Evolutionary conservation across 1,284 basidiomycete species (phyloP), one percentile per base, ranked within the genome.

Genomic region (Trichosporon asahii): DNA sequence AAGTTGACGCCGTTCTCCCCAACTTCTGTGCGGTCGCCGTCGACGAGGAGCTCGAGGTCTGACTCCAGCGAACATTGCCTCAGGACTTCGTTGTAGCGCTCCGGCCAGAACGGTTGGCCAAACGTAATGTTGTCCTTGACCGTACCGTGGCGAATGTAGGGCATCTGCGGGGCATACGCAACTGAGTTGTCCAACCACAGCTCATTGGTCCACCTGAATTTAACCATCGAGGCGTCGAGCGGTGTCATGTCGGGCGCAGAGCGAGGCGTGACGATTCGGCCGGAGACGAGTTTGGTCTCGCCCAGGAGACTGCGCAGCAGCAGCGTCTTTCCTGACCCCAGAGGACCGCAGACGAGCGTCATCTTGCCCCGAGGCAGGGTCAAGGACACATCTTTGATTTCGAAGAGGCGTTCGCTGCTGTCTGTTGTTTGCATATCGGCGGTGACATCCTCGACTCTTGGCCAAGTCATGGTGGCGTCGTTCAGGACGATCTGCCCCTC

Each of bases 1-100:
- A 89, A 66, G 65, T 73, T 91, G 67, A 91, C 88, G 5, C 93
- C 93, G 74, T 90, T 89, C 82, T 94, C 93, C 29, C 93, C 93
- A 33, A 95, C 91, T 80, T 94, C 91, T 0, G 91, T 93, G 66
- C 79, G 64, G 72, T 85, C 84, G 0, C 79, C 81, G 64, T 83
- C 78, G 0, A 75, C 67, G n/a, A 85, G 66, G 0, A 83, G 55
- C 0, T 73, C 75, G 6, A 85, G 72, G 68, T 85, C 84, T 1
- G 80, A 67, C 2, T 77, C 49, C 23, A 85, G 73, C 1, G 77
- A 78, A 35, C 79, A 79, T 63, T 80, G 77, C 18, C 76, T 69
- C 9, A 84, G 67, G 5, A 78, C 77, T 21, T 81, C 78, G 3
- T 73, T 25, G 73, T 85, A 85, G 9, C 84, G 71, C 3, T 76